Percentiles rank a stretch among this genome's conserved stretches.
phyloP scores from a whole-genome alignment of 2,329 filamentous ascomycete species.

The Cladophialophora psammophila region DNA sequence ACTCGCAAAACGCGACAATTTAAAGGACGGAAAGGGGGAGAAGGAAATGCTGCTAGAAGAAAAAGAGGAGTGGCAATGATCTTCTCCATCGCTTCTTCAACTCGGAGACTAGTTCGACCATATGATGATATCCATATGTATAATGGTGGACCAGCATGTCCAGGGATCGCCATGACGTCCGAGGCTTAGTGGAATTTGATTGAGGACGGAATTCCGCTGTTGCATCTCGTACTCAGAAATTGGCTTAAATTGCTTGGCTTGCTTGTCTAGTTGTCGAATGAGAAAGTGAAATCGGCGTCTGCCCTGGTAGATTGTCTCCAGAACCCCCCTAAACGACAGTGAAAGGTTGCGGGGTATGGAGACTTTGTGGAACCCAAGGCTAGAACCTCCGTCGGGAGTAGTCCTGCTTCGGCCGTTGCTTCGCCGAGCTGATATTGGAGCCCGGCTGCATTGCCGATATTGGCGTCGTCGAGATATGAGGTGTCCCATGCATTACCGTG shows the following conservation, averaged over 20 bases:
- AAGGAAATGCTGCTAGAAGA: neutral
- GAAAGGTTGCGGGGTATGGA: constrained; percentile 11
- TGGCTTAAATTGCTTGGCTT: constrained; percentile 23
- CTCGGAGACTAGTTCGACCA: constrained; percentile 8
- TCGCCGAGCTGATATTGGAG: constrained; percentile 7
- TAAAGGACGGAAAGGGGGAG: neutral
- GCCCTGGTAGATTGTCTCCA: constrained; percentile 6
- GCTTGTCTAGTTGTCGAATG: constrained; percentile 22
- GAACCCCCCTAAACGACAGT: neutral
- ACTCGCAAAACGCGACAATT: neutral
- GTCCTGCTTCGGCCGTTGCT: constrained; percentile 19
- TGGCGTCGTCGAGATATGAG: neutral
- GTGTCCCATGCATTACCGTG: neutral
- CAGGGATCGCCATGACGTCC: constrained; percentile 23
- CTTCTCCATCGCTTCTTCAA: constrained; percentile 11
- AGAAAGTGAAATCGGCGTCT: constrained; percentile 2
- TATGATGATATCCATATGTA: constrained; percentile 24
- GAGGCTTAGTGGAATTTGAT: constrained; percentile 18
- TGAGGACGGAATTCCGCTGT: constrained; percentile 18
- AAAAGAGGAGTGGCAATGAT: neutral
- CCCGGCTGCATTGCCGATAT: neutral
- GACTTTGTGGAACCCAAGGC: neutral
- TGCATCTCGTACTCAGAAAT: constrained; percentile 22
- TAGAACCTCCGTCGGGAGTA: constrained; percentile 5
- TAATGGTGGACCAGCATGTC: constrained; percentile 16